Conservation (phyloP, 306 rosid species). For the Cicer cuneatum region DNA sequence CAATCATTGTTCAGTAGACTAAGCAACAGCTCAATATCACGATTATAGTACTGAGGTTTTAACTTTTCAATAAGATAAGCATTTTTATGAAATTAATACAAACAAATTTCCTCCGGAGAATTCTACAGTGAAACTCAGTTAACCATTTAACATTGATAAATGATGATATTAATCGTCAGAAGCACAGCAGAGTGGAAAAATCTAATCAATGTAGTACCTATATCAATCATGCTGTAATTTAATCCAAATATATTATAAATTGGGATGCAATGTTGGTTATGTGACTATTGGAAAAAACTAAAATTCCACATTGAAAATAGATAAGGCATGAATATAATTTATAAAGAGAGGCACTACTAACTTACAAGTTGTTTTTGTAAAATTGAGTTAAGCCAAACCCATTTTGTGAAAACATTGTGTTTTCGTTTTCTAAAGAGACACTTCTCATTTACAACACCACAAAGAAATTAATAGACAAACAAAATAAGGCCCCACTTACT, state of each 20-base stretch:
- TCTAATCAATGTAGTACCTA: constrained; percentile 13
- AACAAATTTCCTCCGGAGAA: constrained; percentile 1
- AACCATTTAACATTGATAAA: constrained; percentile 18
- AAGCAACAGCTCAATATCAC: constrained; percentile 11
- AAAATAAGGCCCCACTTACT: background rate
- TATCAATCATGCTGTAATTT: constrained; percentile 18
- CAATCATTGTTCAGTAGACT: constrained; percentile 2
- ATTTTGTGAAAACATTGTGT: too few species aligned
- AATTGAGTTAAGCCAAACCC: too few species aligned
- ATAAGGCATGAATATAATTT: too few species aligned
- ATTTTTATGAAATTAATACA: constrained; percentile 8
- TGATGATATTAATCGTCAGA: background rate
- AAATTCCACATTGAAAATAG: too few species aligned
- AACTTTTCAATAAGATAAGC: constrained; percentile 9
- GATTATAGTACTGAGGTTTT: constrained; percentile 27
- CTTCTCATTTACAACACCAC: constrained; percentile 4
- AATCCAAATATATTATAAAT: constrained; percentile 16
- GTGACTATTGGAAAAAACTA: background rate
- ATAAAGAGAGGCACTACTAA: too few species aligned
- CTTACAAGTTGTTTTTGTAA: too few species aligned
- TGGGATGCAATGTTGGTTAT: constrained; percentile 19
- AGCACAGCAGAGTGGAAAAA: constrained; percentile 11
- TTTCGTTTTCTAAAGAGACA: too few species aligned
- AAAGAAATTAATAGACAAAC: constrained; percentile 19
- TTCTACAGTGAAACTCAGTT: constrained; percentile 16